phyloP scores from a whole-genome alignment of 176 grass and related monocot genomes.

The Phragmites australis region DNA sequence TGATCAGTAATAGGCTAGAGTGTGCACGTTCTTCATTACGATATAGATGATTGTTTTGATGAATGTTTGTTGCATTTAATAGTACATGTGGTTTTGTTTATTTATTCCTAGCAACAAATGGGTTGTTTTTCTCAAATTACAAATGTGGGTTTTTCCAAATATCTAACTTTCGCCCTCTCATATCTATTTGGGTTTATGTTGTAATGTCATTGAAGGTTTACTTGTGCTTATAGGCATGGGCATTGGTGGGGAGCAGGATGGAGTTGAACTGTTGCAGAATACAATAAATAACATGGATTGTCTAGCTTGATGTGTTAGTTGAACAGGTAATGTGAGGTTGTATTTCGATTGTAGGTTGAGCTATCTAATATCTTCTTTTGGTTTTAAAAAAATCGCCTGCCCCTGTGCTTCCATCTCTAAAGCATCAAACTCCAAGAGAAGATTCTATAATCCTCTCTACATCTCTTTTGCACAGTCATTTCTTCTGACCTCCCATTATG shows the following conservation, averaged over 20 bases:
- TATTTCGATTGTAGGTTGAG: not conserved
- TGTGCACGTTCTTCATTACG: not conserved
- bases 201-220: not conserved
- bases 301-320: not conserved
- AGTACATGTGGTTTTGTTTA: not conserved
- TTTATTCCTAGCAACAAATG: not conserved
- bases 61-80: not conserved
- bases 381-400: not conserved
- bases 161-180: not conserved
- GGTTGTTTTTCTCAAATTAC: not conserved
- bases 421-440: too few relatives aligned
- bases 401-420: not conserved
- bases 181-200: not conserved
- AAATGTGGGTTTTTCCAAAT: not conserved
- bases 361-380: not conserved
- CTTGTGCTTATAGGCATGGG: not conserved
- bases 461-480: not conserved
- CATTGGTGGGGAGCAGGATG: not conserved
- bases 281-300: not conserved
- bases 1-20: not conserved
- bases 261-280: not conserved
- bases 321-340: not conserved
- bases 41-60: not conserved
- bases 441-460: not conserved
- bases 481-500: not conserved